Base-by-base conservation (phyloP, 805 yeast genomes). In the Brettanomyces naardenensis region DNA sequence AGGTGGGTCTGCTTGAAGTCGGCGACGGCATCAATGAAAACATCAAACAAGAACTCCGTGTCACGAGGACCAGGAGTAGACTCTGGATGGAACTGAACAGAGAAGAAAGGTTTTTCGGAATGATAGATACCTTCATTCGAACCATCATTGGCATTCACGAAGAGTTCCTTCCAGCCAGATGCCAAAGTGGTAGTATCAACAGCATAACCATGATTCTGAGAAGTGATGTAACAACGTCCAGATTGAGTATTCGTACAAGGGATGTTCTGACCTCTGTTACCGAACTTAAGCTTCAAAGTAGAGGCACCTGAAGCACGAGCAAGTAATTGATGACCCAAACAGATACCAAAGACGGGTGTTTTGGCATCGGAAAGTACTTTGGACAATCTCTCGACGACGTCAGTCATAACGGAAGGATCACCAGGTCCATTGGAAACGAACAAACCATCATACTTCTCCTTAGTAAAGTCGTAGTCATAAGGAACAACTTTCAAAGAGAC, bases 11-110 rank as follows among this genome's bases (percentile, higher is more conserved):
- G 48, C 53, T 80, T 74, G 66, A 64, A 72, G 34, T 80, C 85
- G 37, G 72, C 60, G 36, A 92, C 95, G 35, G 96, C 62, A 48
- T 85, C 64, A 56, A 92, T 82, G 65, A 92, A 92, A 23, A 85
- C 88, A 56, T 92, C 98, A 54, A 92, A 92, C 61, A 92, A 71
- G 64, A 89, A 92, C 66, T 92, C 98, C 37, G 98, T 92, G 62
- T 92, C 99, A 61, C 95, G 79, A 61, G 99, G 99, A 61, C 99
- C 99, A 34, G 98, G 97, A 35, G 95, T 87, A 19, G 97, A 86
- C 71, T 92, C 99, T 19, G 99, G 99, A 62, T 92, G 99, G 74
- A 92, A 90, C 71, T 92, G 99, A 35, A 92, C 97, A 13, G 98
- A 92, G 73, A 92, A 92, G 60, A 71, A 82, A 28, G 99, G 98